Evolutionary conservation across 2,329 filamentous ascomycete genomes (phyloP), one percentile per base, ranked within the genome.

Genomic region (Pleurostoma richardsiae): DNA sequence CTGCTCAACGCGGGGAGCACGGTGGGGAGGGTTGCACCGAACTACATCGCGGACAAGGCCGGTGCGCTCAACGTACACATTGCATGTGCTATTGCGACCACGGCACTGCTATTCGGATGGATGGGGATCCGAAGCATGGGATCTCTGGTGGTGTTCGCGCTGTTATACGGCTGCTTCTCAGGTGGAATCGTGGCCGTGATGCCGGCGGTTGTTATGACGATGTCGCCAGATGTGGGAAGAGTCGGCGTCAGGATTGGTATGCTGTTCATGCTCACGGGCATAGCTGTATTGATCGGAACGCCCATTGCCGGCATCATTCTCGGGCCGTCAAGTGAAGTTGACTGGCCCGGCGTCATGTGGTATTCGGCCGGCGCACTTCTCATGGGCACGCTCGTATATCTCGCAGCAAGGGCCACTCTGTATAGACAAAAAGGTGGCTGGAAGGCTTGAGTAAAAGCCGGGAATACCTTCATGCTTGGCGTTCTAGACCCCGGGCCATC

Each of bases 221-320:
- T 72, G 33, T 60, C 65, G 4, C 57, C 60, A 2, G 69, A 74
- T 39, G 57, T 67, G 53, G 54, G 59, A 10, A 52, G 54, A 1
- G 50, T 70, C 2, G 71, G 71, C 4, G 66, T 66, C 2, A 53
- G 71, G 38, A 64, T 74, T 55, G 72, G 72, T 4, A 71, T 73
- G 65, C 55, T 49, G 4, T 70, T 69, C 26, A 45, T 59, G 7
- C 36, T 60, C 7, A 47, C 56, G 4, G 66, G 67, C 67, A 57
- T 82, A 61, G 27, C 79, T 66, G 49, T 81, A 65, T 55, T 83
- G 67, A 52, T 79, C 2, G 66, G 68, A 0, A 82, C 52, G 59
- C 72, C 52, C 62, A 77, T 59, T 67, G 75, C 61, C 69, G 66
- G 80, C 63, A 82, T 57, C 44, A 74, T 66, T 57, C 60, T 69